phyloP scores from a whole-genome alignment of 768 basidiomycete species.

The Lactifluus pinguis region DNA sequence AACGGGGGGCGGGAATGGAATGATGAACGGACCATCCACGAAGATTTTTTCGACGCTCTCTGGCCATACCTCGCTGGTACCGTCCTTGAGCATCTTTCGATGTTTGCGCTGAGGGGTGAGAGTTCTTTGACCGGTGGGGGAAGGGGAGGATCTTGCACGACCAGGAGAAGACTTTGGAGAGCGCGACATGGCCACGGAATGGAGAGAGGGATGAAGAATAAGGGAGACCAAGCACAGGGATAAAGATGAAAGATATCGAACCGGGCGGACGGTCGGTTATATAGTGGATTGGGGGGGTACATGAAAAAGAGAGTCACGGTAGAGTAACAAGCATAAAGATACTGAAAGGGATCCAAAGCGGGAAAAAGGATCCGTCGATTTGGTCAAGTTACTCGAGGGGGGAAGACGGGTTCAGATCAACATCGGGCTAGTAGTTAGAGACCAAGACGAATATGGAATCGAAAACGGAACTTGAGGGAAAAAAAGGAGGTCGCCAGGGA shows the following conservation, averaged over 20 bases:
- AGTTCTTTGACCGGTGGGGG: constrained; percentile 26
- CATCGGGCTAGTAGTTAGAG: not conserved
- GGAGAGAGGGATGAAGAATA: not conserved
- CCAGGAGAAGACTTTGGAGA: constrained; percentile 24
- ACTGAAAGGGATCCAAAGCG: constrained; percentile 24
- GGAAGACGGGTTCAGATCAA: not conserved
- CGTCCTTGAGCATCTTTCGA: constrained; percentile 78
- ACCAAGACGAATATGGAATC: constrained; percentile 8
- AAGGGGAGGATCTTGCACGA: constrained; percentile 9
- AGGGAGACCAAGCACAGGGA: not conserved
- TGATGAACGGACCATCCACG: constrained; percentile 47
- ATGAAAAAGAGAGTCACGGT: constrained; percentile 22
- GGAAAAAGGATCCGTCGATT: constrained; percentile 21
- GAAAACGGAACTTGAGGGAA: not conserved
- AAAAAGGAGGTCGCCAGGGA: not conserved
- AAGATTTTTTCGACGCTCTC: constrained; percentile 69
- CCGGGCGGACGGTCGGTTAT: constrained; percentile 17
- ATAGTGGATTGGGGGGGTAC: constrained; percentile 13
- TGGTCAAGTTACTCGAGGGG: constrained; percentile 20
- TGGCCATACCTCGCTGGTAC: constrained; percentile 73
- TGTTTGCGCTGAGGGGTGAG: constrained; percentile 76
- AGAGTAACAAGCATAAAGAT: constrained; percentile 17
- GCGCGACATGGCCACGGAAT: constrained; percentile 19
- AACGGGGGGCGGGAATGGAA: not conserved
- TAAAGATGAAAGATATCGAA: constrained; percentile 4